Conservation (phyloP, 306 rosid species). For the Pachyrhizus erosus region DNA sequence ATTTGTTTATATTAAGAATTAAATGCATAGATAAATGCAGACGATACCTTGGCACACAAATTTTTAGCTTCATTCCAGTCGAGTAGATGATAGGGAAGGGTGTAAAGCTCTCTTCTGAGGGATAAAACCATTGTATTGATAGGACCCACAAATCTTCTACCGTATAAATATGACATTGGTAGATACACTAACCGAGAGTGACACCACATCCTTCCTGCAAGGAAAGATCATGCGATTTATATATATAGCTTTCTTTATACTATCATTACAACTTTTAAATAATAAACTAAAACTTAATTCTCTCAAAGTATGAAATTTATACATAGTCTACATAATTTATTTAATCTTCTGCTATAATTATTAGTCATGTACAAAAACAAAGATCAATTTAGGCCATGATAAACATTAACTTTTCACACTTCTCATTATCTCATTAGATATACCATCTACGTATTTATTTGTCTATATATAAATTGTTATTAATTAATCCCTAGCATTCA, state of each 20-base stretch:
- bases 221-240: no score
- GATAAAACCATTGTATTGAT: slow-evolving; percentile 44
- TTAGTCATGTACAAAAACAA: no score
- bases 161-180: slow-evolving; percentile 75
- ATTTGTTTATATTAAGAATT: not conserved
- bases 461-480: no score
- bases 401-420: no score
- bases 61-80: slow-evolving; percentile 61
- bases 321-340: no score
- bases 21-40: not conserved
- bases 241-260: no score
- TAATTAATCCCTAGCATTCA: no score
- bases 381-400: no score
- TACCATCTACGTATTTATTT: no score
- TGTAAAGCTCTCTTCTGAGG: slow-evolving; percentile 65
- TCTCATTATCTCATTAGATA: no score
- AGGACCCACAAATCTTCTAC: slow-evolving; percentile 67
- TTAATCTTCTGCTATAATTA: not conserved
- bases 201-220: slow-evolving; percentile 83
- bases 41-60: slow-evolving; percentile 61
- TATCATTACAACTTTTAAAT: no score
- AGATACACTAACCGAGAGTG: slow-evolving; percentile 71
- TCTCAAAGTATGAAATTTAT: not conserved
- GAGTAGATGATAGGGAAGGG: slow-evolving; percentile 55
- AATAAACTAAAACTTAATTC: not conserved